Evolutionary conservation across 2,329 filamentous ascomycete genomes (phyloP).

Genomic region (Penicillium polonicum): DNA sequence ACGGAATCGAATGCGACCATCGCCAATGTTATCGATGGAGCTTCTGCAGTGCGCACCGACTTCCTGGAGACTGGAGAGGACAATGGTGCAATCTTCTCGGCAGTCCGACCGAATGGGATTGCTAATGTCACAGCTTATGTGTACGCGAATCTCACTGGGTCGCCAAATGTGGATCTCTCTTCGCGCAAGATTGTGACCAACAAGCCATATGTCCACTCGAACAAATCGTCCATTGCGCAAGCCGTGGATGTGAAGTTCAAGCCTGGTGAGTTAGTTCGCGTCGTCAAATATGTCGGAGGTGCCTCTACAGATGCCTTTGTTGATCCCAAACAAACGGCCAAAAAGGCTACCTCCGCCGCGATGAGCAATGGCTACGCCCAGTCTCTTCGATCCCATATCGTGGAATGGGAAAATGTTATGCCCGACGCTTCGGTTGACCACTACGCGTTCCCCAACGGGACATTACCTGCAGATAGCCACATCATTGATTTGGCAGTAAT

Average conservation of each 20-base stretch:
- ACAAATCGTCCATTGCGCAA: conserved; percentile 65
- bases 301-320: conserved; percentile 68
- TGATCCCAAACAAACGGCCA: conserved; percentile 56
- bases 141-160: conserved; percentile 47
- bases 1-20: conserved; percentile 56
- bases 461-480: conserved; percentile 56
- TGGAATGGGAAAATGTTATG: conserved; percentile 63
- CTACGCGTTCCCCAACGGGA: conserved; percentile 59
- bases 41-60: conserved; percentile 64
- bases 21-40: conserved; percentile 67
- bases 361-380: conserved; percentile 55
- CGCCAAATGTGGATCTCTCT: conserved; percentile 42
- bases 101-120: conserved; percentile 63
- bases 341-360: conserved; percentile 53
- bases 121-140: conserved; percentile 62
- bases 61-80: conserved; percentile 58
- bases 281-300: conserved; percentile 67
- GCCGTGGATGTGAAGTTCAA: conserved; percentile 54
- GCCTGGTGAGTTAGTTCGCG: conserved; percentile 53
- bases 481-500: conserved; percentile 55
- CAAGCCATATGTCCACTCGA: conserved; percentile 52
- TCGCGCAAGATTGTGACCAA: conserved; percentile 47
- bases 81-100: conserved; percentile 59
- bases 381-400: conserved; percentile 56
- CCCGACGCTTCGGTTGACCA: conserved; percentile 62